Base-by-base conservation (phyloP, 768 basidiomycete genomes). In the Infundibulicybe gibba region DNA sequence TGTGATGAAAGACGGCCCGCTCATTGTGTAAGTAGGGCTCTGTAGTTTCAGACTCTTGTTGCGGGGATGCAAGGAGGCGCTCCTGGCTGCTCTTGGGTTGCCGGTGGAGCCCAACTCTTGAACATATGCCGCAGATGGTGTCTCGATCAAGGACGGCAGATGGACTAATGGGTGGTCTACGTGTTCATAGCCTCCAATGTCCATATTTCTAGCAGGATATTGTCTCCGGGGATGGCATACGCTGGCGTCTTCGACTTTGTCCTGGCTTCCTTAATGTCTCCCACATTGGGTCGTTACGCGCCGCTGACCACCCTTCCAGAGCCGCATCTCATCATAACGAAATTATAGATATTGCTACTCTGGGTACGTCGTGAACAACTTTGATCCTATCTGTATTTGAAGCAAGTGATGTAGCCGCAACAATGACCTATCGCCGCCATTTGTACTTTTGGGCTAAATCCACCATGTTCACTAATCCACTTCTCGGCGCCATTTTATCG, bases 391-490 rank as follows among this genome's bases (percentile, higher is more conserved):
- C 37, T 37, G 34, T 19, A 43, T 25, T 46, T 21, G 15, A n/a
- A 11, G 50, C 11, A 48, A 32, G 21, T 6, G 43, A 11, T 33
- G 13, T 55, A 71, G 79, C 77, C 44, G 75, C 68, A 34, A 83
- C 76, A 14, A 75, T 87, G 41, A 82, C 85, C 3, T 66, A 83
- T 54, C 68, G 73, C 32, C 74, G 81, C 20, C 71, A 68, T 35
- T 61, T 89, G 31, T 80, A 77, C 45, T 80, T 74, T 60, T 80
- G 87, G 84, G 83, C 84, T n/a, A 90, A 87, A 57, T 78, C 83
- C 20, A 76, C 70, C 0, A 67, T 89, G 55, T 90, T 89, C 65
- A 67, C 65, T 19, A 79, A 84, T 50, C 81, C 80, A 0, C 54
- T 83, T 1, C 54, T 70, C 1, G 69, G 74, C 1, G 67, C 69